phyloP scores from a whole-genome alignment of 2,329 filamentous ascomycete species.

The Claviceps spartinae region DNA sequence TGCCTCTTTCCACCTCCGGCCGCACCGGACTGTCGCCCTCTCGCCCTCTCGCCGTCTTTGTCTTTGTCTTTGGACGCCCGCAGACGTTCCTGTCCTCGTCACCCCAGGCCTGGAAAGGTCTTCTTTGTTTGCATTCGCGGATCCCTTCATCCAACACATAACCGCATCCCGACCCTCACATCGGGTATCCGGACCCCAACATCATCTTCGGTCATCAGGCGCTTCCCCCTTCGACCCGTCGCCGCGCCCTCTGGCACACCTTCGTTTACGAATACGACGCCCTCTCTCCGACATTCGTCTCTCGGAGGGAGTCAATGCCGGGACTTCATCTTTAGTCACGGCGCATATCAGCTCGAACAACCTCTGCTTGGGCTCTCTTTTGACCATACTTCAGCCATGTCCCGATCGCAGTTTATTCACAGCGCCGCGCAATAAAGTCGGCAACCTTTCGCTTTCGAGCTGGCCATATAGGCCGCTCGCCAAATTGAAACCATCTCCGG shows the following conservation, averaged over 20 bases:
- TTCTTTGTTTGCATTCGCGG: not conserved
- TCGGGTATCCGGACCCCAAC: not conserved
- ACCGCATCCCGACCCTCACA: not conserved
- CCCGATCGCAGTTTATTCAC: conserved; percentile 9
- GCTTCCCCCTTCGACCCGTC: not conserved
- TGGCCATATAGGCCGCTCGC: conserved; percentile 15
- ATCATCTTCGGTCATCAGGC: not conserved
- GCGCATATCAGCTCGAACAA: not conserved
- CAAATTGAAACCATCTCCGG: not conserved
- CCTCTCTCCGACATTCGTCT: not conserved
- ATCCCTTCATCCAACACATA: not conserved
- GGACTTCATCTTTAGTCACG: not conserved
- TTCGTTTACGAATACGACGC: not conserved
- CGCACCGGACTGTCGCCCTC: not conserved
- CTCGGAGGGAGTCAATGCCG: not conserved
- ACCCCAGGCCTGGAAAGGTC: not conserved
- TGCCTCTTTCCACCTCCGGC: not conserved
- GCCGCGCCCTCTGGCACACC: too few species aligned
- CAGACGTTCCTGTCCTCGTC: not conserved
- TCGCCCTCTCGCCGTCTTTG: not conserved
- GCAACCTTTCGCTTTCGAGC: conserved; percentile 14
- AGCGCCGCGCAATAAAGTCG: conserved; percentile 19
- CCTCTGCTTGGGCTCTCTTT: not conserved
- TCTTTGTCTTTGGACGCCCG: not conserved
- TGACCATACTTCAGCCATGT: conserved; percentile 15